These are phyloP conservation scores for Heliosperma pusillum DNA, from an alignment of 148 eudicot species.

Conservation along the genomic window DNA sequence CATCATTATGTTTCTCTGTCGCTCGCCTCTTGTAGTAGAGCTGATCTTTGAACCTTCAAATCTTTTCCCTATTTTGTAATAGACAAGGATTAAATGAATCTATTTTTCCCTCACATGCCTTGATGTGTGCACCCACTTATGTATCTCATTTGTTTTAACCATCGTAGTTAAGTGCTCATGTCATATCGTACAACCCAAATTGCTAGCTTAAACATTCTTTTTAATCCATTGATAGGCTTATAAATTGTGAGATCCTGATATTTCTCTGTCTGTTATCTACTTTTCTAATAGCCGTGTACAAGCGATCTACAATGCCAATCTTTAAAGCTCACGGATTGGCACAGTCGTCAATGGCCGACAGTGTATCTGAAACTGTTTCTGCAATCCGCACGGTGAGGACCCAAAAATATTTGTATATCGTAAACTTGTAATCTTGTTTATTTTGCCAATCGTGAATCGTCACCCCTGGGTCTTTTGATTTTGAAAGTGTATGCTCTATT, in stretches of 20 bases:
- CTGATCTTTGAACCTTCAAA: neutral
- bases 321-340: constrained; percentile 84
- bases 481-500: constrained; percentile 5
- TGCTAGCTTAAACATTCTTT: neutral
- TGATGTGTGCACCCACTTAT: neutral
- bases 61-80: neutral
- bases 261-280: constrained; percentile 14
- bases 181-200: neutral
- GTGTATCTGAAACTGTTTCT: constrained; percentile 86
- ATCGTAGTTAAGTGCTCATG: neutral
- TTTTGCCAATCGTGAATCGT: neutral
- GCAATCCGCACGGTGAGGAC: constrained; percentile 92
- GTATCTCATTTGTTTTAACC: neutral
- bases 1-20: neutral
- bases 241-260: neutral
- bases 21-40: neutral
- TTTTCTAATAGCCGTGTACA: constrained; percentile 70
- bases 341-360: constrained; percentile 87
- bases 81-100: neutral
- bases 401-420: constrained; percentile 11
- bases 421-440: constrained; percentile 3
- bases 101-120: neutral
- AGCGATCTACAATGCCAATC: constrained; percentile 77
- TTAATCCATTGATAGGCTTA: neutral
- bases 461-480: neutral